Base-by-base conservation (phyloP, 805 yeast species). In the Kodamaea hsintzibuensis region DNA sequence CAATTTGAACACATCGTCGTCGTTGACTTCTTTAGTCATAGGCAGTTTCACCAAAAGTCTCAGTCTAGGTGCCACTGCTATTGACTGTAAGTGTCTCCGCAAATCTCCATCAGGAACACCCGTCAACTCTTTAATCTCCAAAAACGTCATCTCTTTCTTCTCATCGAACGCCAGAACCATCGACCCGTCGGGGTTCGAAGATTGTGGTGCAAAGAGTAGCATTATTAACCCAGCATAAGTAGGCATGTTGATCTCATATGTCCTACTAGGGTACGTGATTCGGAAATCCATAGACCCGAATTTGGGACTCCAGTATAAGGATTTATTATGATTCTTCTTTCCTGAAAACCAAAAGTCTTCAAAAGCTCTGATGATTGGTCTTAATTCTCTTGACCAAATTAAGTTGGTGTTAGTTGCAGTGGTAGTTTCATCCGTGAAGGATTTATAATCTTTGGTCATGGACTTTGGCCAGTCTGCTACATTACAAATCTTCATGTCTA, bases 211-310 rank as follows among this genome's bases (percentile, higher is more conserved):
- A 67, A 95, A 93, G 42, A 91, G 78, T 52, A 89, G 67, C 66
- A 93, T 80, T 22, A 95, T 83, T 0, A 89, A 71, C n/a, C 89
- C 92, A 10, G 96, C 87, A 59, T 85, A 84, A 0, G 96, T 79
- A 0, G 97, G 86, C 82, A 91, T 79, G 57, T 84, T 88, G 43
- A 92, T 80, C 54, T 89, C 92, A 63, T 93, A 92, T 1, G 86
- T 81, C 47, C 82, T 80, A 33, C 84, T 80, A 4, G 86, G 84
- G 60, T 86, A 88, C 37, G 84, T 78, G 60, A 88, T 85, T 50
- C 88, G 77, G 52, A 93, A 76, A 62, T 92, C 98, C 55, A 90
- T 85, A 5, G 89, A 83, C 5, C 97, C 96, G 63, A 89, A 82
- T 59, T 85, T 84, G 19, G 92, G 89, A 38, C 91, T 85, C 98